Evolutionary conservation across 495 filamentous ascomycete species (phyloP).

Genomic region (Aspergillus avenaceus): DNA sequence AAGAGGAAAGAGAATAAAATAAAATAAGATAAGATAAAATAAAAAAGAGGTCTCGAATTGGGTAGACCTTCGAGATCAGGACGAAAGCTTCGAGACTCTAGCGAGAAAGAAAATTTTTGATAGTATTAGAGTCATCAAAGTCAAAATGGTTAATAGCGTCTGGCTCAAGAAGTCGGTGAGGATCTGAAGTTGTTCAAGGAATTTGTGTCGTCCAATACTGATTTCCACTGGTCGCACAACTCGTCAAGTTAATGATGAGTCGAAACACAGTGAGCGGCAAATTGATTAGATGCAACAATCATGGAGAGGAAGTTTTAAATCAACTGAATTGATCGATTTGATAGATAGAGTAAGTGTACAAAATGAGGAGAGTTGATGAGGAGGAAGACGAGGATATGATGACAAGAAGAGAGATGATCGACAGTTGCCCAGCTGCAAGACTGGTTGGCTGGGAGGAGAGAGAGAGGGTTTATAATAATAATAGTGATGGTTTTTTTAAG

Average conservation of each 20-base stretch:
- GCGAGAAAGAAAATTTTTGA: background rate
- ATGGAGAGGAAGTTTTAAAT: background rate
- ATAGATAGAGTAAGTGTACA: slow-evolving; percentile 4
- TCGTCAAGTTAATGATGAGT: slow-evolving; percentile 1
- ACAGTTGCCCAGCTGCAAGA: background rate
- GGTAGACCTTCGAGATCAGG: background rate
- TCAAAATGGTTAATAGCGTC: background rate
- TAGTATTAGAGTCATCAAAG: background rate
- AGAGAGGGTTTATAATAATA: background rate
- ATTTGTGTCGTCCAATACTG: background rate
- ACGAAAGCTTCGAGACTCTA: background rate
- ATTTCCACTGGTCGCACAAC: slow-evolving; percentile 11
- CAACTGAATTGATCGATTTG: background rate
- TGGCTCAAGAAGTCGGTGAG: slow-evolving; percentile 23
- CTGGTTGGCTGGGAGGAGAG: background rate
- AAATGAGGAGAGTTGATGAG: background rate
- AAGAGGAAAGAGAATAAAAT: slow-evolving; percentile 4
- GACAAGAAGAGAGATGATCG: background rate
- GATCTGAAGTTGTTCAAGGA: slow-evolving; percentile 15
- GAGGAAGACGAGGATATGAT: slow-evolving; percentile 8
- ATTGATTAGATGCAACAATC: background rate
- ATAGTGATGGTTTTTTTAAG: slow-evolving; percentile 1
- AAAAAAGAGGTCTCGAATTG: slow-evolving; percentile 1
- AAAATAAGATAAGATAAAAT: slow-evolving; percentile 17
- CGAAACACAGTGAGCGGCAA: background rate